These are phyloP conservation scores for Mortierella sp. DNA, from an alignment of 371 early-diverging fungal genomes.

Conservation along the genomic window DNA sequence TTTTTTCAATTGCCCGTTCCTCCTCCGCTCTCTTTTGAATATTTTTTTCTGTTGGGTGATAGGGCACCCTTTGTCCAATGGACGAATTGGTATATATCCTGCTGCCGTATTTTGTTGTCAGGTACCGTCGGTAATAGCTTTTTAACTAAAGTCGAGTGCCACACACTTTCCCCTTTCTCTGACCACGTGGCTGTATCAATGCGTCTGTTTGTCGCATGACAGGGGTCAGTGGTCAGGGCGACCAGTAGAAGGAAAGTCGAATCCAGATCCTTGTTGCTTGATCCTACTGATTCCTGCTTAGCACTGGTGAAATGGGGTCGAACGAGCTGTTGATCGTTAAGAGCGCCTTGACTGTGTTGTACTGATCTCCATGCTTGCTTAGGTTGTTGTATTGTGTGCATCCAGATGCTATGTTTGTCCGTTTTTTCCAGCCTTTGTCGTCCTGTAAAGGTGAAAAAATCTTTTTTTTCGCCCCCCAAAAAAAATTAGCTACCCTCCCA, in stretches of 20 bases:
- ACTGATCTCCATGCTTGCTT: neutral
- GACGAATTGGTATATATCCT: neutral
- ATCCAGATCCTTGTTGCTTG: neutral
- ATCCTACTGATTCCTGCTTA: constrained; percentile 5
- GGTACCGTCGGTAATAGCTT: neutral
- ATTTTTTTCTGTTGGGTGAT: neutral
- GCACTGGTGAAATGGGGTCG: neutral
- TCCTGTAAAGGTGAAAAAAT: neutral
- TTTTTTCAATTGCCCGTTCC: neutral
- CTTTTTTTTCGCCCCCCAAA: neutral
- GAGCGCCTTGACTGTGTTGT: neutral
- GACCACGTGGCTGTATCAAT: neutral
- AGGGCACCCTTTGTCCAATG: neutral
- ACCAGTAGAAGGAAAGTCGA: neutral
- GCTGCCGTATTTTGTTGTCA: neutral
- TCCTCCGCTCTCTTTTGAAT: too few relatives aligned
- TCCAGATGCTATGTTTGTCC: neutral
- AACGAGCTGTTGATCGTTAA: neutral
- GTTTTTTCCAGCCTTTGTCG: neutral
- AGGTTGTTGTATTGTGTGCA: neutral
- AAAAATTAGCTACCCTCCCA: neutral
- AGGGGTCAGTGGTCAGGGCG: neutral
- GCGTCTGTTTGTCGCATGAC: neutral
- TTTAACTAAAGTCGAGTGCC: neutral
- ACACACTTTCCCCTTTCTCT: neutral